Evolutionary conservation across 2,329 filamentous ascomycete species (phyloP), one percentile per base, ranked within the genome.

Genomic region (Epichloe hybrida): DNA sequence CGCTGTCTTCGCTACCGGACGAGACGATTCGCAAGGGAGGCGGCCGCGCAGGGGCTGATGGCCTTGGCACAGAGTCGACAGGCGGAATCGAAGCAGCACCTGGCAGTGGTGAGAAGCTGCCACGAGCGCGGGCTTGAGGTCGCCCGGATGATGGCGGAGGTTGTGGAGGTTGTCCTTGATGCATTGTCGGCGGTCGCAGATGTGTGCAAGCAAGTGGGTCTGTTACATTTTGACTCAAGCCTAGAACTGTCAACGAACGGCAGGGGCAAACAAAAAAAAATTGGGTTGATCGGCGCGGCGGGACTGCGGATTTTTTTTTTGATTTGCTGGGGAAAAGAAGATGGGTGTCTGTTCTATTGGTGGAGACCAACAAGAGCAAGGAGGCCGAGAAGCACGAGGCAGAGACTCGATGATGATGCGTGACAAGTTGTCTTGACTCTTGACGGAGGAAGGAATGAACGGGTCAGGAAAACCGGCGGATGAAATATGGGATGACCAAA

Each of bases 61-160:
- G 56, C 49, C 54, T 62, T 50, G 53, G 57, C 56, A 59, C 47
- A 41, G 65, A 52, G 46, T 62, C 57, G 52, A 63, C 56, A 3
- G 59, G 56, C 35, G 63, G 59, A 11, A 57, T 61, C 45, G 62
- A 58, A 44, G 61, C 57, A 44, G 61, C 57, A 47, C 58, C 61
- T 42, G 73, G 68, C 55, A 79, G 64, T 53, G 77, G 73, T 53
- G 75, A 74, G 67, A 80, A 80, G 69, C 74, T 77, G 55, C 76
- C 75, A 31, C 75, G 74, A 53, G 71, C 72, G 55, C 73, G 69
- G 44, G 70, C 67, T 48, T 65, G 64, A 52, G 71, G 69, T 58
- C 71, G 68, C 58, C 52, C 52, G 34, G 52, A 47, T 21, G 54
- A 40, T 37, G 53, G 43, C 37, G 52, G 49, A 43, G n/a, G n/a